phyloP scores from a whole-genome alignment of 1,139 yeast species.

The Pichia sp. region DNA sequence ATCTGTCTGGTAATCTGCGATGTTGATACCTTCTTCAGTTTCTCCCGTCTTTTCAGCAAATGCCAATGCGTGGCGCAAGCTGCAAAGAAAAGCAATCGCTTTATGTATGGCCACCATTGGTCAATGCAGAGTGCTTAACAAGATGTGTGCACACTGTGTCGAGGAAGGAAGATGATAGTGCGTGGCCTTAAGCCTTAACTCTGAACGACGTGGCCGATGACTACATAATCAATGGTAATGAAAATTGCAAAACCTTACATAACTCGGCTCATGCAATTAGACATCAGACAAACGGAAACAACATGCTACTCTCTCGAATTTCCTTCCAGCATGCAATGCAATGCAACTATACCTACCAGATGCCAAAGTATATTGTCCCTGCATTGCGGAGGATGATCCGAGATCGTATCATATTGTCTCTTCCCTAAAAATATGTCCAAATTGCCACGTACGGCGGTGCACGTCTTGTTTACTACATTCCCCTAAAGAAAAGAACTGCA shows the following conservation, averaged over 20 bases:
- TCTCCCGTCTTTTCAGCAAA: not conserved
- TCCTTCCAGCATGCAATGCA: not conserved
- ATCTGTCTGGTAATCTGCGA: not conserved
- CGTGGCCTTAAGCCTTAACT: not conserved
- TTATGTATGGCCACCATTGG: no score
- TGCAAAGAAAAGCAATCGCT: no score
- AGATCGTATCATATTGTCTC: slow-evolving; percentile 10
- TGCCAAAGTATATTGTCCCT: slow-evolving; percentile 5
- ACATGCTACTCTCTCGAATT: no score
- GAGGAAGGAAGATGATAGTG: no score
- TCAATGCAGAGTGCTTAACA: no score
- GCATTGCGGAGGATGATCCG: slow-evolving; percentile 10
- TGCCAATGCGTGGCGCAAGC: not conserved
- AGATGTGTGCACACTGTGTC: no score
- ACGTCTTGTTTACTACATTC: slow-evolving; percentile 15
- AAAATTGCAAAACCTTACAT: not conserved
- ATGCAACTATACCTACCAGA: slow-evolving; percentile 5
- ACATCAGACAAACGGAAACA: no score
- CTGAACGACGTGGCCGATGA: not conserved
- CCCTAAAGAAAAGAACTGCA: slow-evolving; percentile 1
- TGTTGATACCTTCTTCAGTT: not conserved
- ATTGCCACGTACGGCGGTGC: slow-evolving; percentile 21
- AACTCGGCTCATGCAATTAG: no score
- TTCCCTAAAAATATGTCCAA: slow-evolving; percentile 19
- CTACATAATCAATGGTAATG: not conserved